phyloP scores from a whole-genome alignment of 31 red algal genomes.

The Porphyra umbilicalis region DNA sequence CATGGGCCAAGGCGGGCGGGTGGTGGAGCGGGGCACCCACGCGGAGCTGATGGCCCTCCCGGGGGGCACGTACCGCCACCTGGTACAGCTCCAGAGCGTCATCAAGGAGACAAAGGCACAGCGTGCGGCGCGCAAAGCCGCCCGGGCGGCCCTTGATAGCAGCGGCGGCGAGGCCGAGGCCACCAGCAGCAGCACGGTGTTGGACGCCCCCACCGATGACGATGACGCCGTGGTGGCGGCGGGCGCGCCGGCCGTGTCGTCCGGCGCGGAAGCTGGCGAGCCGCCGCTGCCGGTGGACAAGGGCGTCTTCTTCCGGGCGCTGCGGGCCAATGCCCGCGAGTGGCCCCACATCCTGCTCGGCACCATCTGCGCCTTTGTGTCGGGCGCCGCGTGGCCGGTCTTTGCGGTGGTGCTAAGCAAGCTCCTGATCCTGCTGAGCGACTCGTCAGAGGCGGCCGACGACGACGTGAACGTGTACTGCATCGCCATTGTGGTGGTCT shows the following conservation, averaged over 20 bases:
- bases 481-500: conserved; percentile 41
- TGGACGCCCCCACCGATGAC: neutral
- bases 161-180: too few species aligned
- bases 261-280: conserved; percentile 21
- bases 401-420: conserved; percentile 42
- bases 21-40: conserved; percentile 67
- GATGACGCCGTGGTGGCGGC: neutral
- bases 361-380: conserved; percentile 22
- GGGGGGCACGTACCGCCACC: neutral
- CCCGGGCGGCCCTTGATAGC: too few species aligned
- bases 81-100: neutral
- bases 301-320: conserved; percentile 33
- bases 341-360: conserved; percentile 44
- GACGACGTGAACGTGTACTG: conserved; percentile 22
- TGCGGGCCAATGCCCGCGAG: conserved; percentile 36
- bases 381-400: conserved; percentile 51
- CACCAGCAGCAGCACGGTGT: neutral
- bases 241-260: too few species aligned
- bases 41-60: conserved; percentile 17
- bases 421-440: conserved; percentile 38
- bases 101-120: neutral
- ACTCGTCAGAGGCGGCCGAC: neutral
- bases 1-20: conserved; percentile 29
- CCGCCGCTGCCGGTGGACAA: conserved; percentile 33
- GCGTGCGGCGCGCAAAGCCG: neutral